A percentile compares a stretch with the other conserved stretches of the same genome.
These are phyloP conservation scores for Dillenia suffruticosa DNA, from an alignment of 164 flowering plant species.

Conservation along the genomic window DNA sequence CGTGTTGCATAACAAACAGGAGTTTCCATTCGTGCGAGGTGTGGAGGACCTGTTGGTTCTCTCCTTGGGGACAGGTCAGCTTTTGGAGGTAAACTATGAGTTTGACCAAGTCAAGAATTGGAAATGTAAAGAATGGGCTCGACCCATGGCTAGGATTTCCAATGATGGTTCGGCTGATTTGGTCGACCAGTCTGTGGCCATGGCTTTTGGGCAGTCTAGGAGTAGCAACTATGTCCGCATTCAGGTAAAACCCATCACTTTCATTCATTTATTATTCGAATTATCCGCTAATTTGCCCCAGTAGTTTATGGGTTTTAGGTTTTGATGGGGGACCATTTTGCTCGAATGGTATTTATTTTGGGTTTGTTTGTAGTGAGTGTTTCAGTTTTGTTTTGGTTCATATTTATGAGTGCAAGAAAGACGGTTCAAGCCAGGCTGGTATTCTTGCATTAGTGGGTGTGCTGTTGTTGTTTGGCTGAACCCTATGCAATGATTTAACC, in stretches of 20 bases:
- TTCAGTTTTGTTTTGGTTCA: too few species aligned
- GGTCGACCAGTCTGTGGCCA: conserved; percentile 87
- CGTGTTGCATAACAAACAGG: conserved; percentile 95
- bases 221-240: conserved; percentile 76
- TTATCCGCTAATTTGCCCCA: too few species aligned
- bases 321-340: too few species aligned
- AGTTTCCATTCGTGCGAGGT: conserved; percentile 92
- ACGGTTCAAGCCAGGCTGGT: too few species aligned
- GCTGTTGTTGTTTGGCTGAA: too few species aligned
- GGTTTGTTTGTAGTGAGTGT: too few species aligned
- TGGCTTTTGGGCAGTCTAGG: conserved; percentile 78
- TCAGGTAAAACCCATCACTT: conserved; percentile 48
- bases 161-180: conserved; percentile 77
- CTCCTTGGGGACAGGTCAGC: conserved; percentile 73
- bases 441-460: too few species aligned
- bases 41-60: conserved; percentile 87
- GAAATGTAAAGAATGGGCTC: conserved; percentile 81
- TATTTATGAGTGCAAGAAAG: too few species aligned
- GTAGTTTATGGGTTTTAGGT: too few species aligned
- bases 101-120: conserved; percentile 61
- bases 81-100: conserved; percentile 54
- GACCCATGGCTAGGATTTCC: conserved; percentile 70
- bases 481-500: too few species aligned
- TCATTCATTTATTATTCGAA: not conserved
- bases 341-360: too few species aligned